Conservation (phyloP, 306 rosid species). For the Canavalia ensiformis region DNA sequence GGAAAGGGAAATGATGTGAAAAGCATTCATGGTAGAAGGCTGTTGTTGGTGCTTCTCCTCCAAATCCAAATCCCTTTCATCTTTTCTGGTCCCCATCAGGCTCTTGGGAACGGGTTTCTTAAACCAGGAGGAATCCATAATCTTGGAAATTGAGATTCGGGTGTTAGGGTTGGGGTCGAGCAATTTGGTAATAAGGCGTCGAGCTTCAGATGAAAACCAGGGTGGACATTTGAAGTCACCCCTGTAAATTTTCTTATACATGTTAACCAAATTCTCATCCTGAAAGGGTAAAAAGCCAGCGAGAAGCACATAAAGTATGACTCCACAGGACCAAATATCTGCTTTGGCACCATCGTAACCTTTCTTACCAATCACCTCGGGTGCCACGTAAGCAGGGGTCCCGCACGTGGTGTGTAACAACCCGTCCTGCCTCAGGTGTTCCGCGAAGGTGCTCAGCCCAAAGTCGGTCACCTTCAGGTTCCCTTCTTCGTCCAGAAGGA, state of each 20-base stretch:
- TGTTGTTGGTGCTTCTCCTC: conserved; percentile 49
- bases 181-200: conserved; percentile 69
- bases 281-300: conserved; percentile 89
- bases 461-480: conserved; percentile 78
- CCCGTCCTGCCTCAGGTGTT: conserved; percentile 78
- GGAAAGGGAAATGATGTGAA: conserved; percentile 76
- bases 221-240: conserved; percentile 94
- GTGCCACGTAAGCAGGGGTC: conserved; percentile 89
- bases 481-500: conserved; percentile 78
- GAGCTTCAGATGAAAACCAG: conserved; percentile 81
- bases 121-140: conserved; percentile 77
- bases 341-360: conserved; percentile 88
- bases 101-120: conserved; percentile 59
- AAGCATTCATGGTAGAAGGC: conserved; percentile 69
- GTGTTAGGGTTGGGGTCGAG: conserved; percentile 77
- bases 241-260: conserved; percentile 77
- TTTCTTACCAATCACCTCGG: conserved; percentile 78
- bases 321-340: conserved; percentile 90
- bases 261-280: conserved; percentile 72
- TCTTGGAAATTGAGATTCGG: conserved; percentile 58
- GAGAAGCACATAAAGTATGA: conserved; percentile 77
- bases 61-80: conserved; percentile 44
- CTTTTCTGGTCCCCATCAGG: conserved; percentile 11
- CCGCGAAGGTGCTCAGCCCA: conserved; percentile 76
- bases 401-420: conserved; percentile 82